phyloP scores from a whole-genome alignment of 768 basidiomycete species.

The Rickenella mellea region DNA sequence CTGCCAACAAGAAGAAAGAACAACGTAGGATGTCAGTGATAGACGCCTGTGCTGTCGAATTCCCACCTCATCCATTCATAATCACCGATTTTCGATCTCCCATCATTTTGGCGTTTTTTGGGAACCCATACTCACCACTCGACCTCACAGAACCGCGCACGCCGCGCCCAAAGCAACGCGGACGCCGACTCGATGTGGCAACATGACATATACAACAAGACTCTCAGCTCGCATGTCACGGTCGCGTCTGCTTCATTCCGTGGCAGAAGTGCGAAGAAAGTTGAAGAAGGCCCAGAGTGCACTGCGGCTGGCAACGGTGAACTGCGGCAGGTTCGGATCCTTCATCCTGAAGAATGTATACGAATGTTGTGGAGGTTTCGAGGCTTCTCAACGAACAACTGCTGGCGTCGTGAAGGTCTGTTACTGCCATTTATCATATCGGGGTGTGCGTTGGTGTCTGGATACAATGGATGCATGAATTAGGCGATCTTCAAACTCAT shows the following conservation, averaged over 20 bases:
- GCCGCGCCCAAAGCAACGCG: constrained; percentile 46
- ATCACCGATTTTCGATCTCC: neutral
- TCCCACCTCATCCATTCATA: too few species aligned
- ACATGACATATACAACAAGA: constrained; percentile 56
- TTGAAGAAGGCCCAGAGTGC: constrained; percentile 48
- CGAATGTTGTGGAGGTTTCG: constrained; percentile 67
- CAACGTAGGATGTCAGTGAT: too few species aligned
- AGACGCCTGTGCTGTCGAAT: too few species aligned
- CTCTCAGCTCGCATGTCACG: constrained; percentile 48
- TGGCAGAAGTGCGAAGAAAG: constrained; percentile 33
- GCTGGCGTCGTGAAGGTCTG: constrained; percentile 60
- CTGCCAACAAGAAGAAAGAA: too few species aligned
- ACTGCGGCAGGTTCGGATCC: constrained; percentile 17
- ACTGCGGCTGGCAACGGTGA: constrained; percentile 46
- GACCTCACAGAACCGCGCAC: constrained; percentile 25
- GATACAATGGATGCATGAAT: neutral
- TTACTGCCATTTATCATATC: neutral
- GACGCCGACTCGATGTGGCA: constrained; percentile 62
- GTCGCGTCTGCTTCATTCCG: constrained; percentile 18
- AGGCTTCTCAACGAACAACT: constrained; percentile 71
- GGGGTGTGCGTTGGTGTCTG: neutral
- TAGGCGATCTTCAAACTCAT: constrained; percentile 73
- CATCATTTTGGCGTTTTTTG: neutral
- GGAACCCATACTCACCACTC: constrained; percentile 4
- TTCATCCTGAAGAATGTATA: constrained; percentile 50